Conservation (phyloP, 2,329 filamentous ascomycete genomes). For the Fusarium circinatum region DNA sequence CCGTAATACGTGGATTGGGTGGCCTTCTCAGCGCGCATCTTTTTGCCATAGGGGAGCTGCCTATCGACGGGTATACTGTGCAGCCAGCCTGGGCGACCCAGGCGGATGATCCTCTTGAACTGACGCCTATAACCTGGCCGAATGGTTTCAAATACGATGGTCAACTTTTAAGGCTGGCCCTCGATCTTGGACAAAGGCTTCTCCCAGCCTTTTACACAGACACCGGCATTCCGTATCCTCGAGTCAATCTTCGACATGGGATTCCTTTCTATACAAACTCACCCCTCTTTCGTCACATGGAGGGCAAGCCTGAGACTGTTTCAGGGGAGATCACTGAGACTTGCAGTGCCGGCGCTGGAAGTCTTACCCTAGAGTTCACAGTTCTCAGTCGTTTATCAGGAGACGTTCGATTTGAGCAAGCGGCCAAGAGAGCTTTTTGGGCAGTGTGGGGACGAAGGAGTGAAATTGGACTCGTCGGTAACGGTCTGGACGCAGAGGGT, state of each 20-base stretch:
- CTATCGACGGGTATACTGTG: slow-evolving; percentile 81
- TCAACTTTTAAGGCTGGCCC: slow-evolving; percentile 87
- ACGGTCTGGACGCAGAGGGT: slow-evolving; percentile 90
- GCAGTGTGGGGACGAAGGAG: slow-evolving; percentile 93
- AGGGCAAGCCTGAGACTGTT: slow-evolving; percentile 48
- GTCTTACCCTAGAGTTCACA: slow-evolving; percentile 91
- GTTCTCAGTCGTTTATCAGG: slow-evolving; percentile 89
- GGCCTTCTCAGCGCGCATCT: slow-evolving; percentile 92
- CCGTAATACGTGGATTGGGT: slow-evolving; percentile 91
- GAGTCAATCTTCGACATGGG: slow-evolving; percentile 90
- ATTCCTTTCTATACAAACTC: slow-evolving; percentile 94
- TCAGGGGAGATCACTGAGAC: slow-evolving; percentile 86
- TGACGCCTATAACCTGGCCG: slow-evolving; percentile 73
- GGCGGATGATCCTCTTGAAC: slow-evolving; percentile 57
- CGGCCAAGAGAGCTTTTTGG: slow-evolving; percentile 95
- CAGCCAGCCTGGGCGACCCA: slow-evolving; percentile 39
- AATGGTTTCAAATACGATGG: slow-evolving; percentile 87
- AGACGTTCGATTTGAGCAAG: slow-evolving; percentile 86
- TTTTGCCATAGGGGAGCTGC: slow-evolving; percentile 90
- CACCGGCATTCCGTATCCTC: slow-evolving; percentile 92
- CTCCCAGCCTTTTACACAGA: slow-evolving; percentile 91
- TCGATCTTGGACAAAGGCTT: slow-evolving; percentile 84
- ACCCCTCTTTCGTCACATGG: slow-evolving; percentile 71
- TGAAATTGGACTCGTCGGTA: slow-evolving; percentile 86
- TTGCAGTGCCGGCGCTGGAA: slow-evolving; percentile 96